Evolutionary conservation across 2,329 filamentous ascomycete species (phyloP), one percentile per base, ranked within the genome.

Genomic region (Chrysoporthe deuterocubensis): DNA sequence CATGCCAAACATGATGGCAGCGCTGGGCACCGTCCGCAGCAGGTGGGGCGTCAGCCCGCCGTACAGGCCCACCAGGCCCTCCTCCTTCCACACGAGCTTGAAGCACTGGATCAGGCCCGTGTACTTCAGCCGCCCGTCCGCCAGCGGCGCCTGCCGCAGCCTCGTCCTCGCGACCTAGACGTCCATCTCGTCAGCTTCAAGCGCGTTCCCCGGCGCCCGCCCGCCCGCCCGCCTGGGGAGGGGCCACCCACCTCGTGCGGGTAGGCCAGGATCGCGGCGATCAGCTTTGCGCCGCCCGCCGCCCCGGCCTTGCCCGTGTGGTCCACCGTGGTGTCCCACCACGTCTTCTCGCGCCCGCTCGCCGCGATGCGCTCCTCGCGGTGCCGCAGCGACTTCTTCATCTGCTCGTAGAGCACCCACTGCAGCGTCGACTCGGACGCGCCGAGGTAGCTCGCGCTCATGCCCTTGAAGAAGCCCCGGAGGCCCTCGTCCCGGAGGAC

Each of bases 1-100:
- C 83, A 96, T 96, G 79, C 93, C 94, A 78, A 97, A 97, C 92
- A 97, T 97, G 78, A 98, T 97, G 72, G 92, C 94, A 8, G 95
- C 94, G 73, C 92, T 96, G 1, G 95, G 95, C 6, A 97, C 94
- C 7, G 94, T 94, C 70, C 94, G 87, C 79, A 97, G 87, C 74
- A 98, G 88, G 77, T 98, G 95, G 59, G 95, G 94, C 16, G 94
- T 96, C 75, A 98, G 84, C 21, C 94, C 94, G 66, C 95, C 94
- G 76, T 97, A 98, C 70, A 98, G 83, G 43, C 91, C 92, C 59
- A 90, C 87, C 79, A 97, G 85, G 60, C 94, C 93, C 78, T 97
- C 95, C 75, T 97, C 93, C 75, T 90, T 91, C 86, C 90, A 95
- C 57, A 97, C 91, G 21, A 93, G 85, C 77, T 89, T 89, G 83